Percentiles rank a stretch among this genome's conserved stretches.
These are phyloP conservation scores for Tuber melanosporum DNA, from an alignment of 495 filamentous ascomycete genomes.

Conservation along the genomic window DNA sequence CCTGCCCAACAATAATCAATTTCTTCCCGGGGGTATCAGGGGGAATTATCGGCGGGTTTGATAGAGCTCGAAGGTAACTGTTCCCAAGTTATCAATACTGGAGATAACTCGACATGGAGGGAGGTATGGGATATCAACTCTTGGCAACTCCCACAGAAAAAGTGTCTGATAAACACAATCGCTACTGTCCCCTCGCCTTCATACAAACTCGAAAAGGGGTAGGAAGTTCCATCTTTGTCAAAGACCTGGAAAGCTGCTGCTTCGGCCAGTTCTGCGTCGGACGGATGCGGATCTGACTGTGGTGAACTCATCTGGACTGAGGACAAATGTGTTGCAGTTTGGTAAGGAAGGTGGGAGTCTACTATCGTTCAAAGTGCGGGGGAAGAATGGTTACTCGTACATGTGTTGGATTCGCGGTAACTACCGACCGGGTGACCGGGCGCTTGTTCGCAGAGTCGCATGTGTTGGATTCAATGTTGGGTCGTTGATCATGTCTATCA, in stretches of 20 bases:
- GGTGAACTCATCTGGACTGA: slow-evolving; percentile 1
- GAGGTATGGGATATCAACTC: slow-evolving; percentile 8
- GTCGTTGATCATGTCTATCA: background rate
- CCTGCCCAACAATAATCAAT: slow-evolving; percentile 65
- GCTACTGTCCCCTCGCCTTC: slow-evolving; percentile 42
- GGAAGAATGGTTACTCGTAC: background rate
- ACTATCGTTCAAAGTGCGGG: background rate
- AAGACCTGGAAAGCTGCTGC: slow-evolving; percentile 9
- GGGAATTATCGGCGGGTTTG: slow-evolving; percentile 53
- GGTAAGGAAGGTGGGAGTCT: background rate
- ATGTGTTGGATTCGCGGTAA: background rate
- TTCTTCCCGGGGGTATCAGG: slow-evolving; percentile 39
- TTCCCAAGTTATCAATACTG: slow-evolving; percentile 28
- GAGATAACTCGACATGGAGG: background rate
- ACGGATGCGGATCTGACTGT: slow-evolving; percentile 14
- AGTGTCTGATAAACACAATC: slow-evolving; percentile 79
- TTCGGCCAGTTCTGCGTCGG: slow-evolving; percentile 11
- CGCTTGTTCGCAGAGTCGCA: background rate
- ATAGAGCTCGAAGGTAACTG: slow-evolving; percentile 63
- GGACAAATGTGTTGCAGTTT: background rate
- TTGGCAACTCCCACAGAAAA: slow-evolving; percentile 74
- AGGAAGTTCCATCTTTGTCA: slow-evolving; percentile 50
- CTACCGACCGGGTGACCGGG: background rate
- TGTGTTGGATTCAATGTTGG: background rate
- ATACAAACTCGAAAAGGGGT: slow-evolving; percentile 64